These are phyloP conservation scores for Coniosporium tulheliwenetii DNA, from an alignment of 2,329 filamentous ascomycete genomes.

Conservation along the genomic window DNA sequence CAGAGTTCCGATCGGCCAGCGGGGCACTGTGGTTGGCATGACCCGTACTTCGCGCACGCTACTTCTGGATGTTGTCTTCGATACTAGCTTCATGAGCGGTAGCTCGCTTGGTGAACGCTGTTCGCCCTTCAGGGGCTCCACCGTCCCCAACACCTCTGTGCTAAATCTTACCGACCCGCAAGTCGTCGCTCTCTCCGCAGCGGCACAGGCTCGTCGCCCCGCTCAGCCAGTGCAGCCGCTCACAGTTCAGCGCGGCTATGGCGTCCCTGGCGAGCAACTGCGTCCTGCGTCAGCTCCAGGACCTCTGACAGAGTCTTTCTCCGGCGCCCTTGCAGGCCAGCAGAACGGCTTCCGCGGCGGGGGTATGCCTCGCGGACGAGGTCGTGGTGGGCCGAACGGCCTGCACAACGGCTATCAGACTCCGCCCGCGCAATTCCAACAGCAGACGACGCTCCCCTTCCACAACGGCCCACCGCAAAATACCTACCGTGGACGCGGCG, in stretches of 20 bases:
- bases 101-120: slow-evolving; percentile 83
- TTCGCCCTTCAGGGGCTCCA: slow-evolving; percentile 85
- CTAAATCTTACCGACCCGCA: slow-evolving; percentile 77
- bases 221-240: slow-evolving; percentile 33
- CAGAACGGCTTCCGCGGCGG: slow-evolving; percentile 19
- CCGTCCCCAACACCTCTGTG: slow-evolving; percentile 73
- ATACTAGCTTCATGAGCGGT: slow-evolving; percentile 91
- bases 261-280: slow-evolving; percentile 43
- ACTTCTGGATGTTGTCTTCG: slow-evolving; percentile 84
- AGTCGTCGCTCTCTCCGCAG: slow-evolving; percentile 52
- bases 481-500: slow-evolving; percentile 17
- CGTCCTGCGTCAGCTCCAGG: slow-evolving; percentile 38
- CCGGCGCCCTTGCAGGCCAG: slow-evolving; percentile 37
- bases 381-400: slow-evolving; percentile 18
- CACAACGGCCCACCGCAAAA: slow-evolving; percentile 16
- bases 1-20: slow-evolving; percentile 82
- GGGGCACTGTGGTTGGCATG: slow-evolving; percentile 88
- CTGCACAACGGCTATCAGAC: slow-evolving; percentile 10
- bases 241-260: slow-evolving; percentile 37
- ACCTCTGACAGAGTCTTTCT: slow-evolving; percentile 42
- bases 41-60: slow-evolving; percentile 72
- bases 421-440: slow-evolving; percentile 1
- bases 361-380: slow-evolving; percentile 6
- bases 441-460: slow-evolving; percentile 21
- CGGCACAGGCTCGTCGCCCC: slow-evolving; percentile 37